phyloP scores from a whole-genome alignment of 2,329 filamentous ascomycete genomes.

The Penicillium aurantiogriseum region DNA sequence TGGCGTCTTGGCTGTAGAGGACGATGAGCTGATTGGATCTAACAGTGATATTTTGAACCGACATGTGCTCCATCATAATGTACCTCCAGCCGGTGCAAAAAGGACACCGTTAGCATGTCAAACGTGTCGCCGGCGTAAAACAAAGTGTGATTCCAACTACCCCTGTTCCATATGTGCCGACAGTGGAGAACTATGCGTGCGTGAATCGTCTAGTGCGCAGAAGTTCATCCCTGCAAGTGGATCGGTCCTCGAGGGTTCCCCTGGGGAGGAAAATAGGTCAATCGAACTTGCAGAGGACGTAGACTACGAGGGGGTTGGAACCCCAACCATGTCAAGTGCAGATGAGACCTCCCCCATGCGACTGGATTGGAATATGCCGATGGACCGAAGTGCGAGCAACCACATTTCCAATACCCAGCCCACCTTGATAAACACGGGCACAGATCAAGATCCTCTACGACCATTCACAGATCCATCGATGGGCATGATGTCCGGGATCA shows the following conservation, averaged over 20 bases:
- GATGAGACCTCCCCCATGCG: neutral
- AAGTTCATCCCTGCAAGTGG: neutral
- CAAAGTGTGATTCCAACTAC: neutral
- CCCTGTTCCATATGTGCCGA: neutral
- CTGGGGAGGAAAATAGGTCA: neutral
- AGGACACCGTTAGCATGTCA: neutral
- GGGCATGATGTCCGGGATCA: neutral
- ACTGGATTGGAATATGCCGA: neutral
- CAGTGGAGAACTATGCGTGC: neutral
- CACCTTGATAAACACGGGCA: neutral
- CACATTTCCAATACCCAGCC: neutral
- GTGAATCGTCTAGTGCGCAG: neutral
- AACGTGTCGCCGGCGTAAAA: neutral
- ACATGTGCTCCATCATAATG: neutral
- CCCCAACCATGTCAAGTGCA: neutral
- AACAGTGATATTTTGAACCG: neutral
- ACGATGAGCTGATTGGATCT: neutral
- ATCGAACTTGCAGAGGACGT: neutral
- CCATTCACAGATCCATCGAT: neutral
- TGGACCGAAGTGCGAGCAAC: neutral
- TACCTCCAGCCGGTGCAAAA: neutral
- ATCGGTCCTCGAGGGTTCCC: neutral
- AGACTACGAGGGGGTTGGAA: neutral
- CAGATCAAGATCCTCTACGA: neutral
- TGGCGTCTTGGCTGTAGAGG: neutral